Evolutionary conservation across 768 basidiomycete genomes (phyloP).

Genomic region (Ramaria sp.): DNA sequence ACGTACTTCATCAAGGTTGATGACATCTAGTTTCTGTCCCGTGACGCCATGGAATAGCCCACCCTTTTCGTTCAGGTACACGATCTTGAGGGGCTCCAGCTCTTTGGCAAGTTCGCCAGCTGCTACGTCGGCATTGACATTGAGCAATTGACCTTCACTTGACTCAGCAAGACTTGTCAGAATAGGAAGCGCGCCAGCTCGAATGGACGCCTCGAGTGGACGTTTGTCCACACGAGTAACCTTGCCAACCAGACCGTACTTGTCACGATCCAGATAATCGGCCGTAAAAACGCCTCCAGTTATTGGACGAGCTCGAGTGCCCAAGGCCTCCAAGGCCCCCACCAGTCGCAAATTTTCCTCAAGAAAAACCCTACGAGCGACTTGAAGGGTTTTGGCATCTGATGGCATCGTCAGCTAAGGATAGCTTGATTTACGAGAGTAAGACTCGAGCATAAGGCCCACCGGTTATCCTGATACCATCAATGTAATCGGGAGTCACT

Average conservation of each 20-base stretch:
- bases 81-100: slow-evolving; percentile 96
- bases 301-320: slow-evolving; percentile 94
- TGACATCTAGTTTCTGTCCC: slow-evolving; percentile 89
- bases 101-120: slow-evolving; percentile 98
- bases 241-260: slow-evolving; percentile 93
- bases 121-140: slow-evolving; percentile 98
- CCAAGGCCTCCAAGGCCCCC: slow-evolving; percentile 83
- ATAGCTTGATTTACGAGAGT: not conserved
- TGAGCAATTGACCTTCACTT: slow-evolving; percentile 93
- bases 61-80: slow-evolving; percentile 97
- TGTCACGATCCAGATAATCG: slow-evolving; percentile 88
- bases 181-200: slow-evolving; percentile 92
- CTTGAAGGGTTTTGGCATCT: slow-evolving; percentile 91
- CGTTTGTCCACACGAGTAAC: slow-evolving; percentile 93
- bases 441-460: slow-evolving; percentile 23
- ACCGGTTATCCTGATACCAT: slow-evolving; percentile 96
- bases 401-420: not conserved
- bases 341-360: slow-evolving; percentile 97
- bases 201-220: slow-evolving; percentile 92
- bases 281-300: slow-evolving; percentile 97
- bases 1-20: slow-evolving; percentile 90
- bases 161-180: slow-evolving; percentile 92
- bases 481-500: slow-evolving; percentile 91
- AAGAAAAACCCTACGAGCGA: slow-evolving; percentile 93
- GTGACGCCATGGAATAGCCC: slow-evolving; percentile 97